Base-by-base conservation (phyloP, 1,284 basidiomycete species). In the Sporisorium sorghi region DNA sequence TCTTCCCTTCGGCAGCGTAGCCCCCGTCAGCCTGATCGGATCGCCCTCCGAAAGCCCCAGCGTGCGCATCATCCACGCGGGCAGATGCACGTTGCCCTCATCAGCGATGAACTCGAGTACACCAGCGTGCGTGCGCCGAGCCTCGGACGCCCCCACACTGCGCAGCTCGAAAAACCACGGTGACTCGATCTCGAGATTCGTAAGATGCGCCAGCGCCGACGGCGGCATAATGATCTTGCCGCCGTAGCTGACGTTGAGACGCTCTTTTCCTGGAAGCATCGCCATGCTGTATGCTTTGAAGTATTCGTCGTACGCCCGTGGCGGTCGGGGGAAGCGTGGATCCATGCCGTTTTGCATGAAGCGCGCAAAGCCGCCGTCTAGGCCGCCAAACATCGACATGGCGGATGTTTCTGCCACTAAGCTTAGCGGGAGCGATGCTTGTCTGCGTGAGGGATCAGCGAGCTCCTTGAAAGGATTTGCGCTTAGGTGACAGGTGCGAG, bases 51-150 rank as follows among this genome's bases (percentile, higher is more conserved):
- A 91, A 28, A 99, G 86, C 26, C 92, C 89, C 10, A 99, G 87
- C 9, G 93, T 93, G 86, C 92, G 93, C 97, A 99, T 99, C 94
- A 99, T 97, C 97, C 97, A 99, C 73, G 94, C 92, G 0, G 97
- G 97, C 14, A 99, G 87, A 86, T 99, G 92, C 3, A 97, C 95
- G 21, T 92, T 89, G 15, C 97, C 97, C 85, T 98, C 95, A 62
- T 97, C 92, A 0, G 97, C 96, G 74, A 98, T 98, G 86, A 99
- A 99, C 85, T 99, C 97, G 46, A 99, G 89, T 17, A 99, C 97
- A 88, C 97, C 97, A 0, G 92, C 92, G 84, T 99, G 94, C 0
- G 97, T 99, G 48, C 85, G 84, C 19, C 69, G 73, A 10, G 56
- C 52, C 43, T 78, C 75, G 19, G 74, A 62, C 1, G 65, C 56